Conservation (phyloP, 2,329 filamentous ascomycete species). For the Pleomassaria siparia region DNA sequence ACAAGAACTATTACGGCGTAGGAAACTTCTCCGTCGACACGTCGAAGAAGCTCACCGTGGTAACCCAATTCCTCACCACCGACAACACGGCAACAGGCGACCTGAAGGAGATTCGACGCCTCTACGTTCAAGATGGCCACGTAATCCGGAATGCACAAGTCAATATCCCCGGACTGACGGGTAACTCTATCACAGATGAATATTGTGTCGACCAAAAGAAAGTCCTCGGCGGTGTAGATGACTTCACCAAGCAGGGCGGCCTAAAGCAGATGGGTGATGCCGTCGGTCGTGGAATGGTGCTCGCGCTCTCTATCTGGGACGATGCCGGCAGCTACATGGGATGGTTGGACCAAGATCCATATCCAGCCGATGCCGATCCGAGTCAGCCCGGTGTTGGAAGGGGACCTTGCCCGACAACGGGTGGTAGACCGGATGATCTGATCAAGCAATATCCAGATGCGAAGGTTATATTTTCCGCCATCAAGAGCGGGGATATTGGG, state of each 20-base stretch:
- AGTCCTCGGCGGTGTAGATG: constrained; percentile 53
- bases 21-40: constrained; percentile 48
- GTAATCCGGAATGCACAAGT: constrained; percentile 46
- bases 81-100: constrained; percentile 42
- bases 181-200: constrained; percentile 54
- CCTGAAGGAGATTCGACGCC: constrained; percentile 45
- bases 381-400: constrained; percentile 32
- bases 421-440: constrained; percentile 33
- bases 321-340: constrained; percentile 67
- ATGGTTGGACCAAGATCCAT: constrained; percentile 62
- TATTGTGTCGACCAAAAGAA: constrained; percentile 58
- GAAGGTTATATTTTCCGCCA: constrained; percentile 25
- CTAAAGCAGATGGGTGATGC: constrained; percentile 55
- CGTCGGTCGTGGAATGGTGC: constrained; percentile 59
- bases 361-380: constrained; percentile 50
- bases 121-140: constrained; percentile 49
- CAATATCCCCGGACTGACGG: constrained; percentile 48
- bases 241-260: constrained; percentile 57
- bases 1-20: constrained; percentile 61
- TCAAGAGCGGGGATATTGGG: constrained; percentile 24
- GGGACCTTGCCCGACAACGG: constrained; percentile 27
- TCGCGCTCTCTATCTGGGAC: constrained; percentile 62
- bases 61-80: constrained; percentile 50
- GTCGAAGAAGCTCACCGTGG: constrained; percentile 42
- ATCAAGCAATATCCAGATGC: constrained; percentile 17